These are phyloP conservation scores for Zygotorulaspora mrakii DNA, from an alignment of 1,139 yeast genomes.

Conservation along the genomic window DNA sequence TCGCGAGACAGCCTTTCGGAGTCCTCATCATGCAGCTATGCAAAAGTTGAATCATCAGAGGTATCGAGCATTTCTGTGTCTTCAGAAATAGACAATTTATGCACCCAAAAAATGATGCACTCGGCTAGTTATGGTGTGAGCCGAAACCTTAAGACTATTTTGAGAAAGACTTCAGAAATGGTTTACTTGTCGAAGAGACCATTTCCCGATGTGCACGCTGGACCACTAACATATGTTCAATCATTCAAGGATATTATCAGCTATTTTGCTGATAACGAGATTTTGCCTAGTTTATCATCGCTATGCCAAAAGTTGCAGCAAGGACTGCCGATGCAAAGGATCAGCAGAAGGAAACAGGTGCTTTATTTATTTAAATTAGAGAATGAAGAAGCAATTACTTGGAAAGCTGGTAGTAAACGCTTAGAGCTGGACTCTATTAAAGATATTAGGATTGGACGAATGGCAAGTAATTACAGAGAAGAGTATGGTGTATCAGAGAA, in stretches of 20 bases:
- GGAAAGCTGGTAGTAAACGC: constrained; percentile 32
- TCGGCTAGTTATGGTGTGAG: constrained; percentile 6
- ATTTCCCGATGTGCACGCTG: constrained; percentile 14
- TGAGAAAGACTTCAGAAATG: constrained; percentile 19
- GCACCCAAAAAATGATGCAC: neutral
- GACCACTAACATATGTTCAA: constrained; percentile 28
- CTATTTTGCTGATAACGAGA: constrained; percentile 10
- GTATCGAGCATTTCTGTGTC: neutral
- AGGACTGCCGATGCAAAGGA: constrained; percentile 29
- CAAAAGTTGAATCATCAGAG: neutral
- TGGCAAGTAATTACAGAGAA: constrained; percentile 80
- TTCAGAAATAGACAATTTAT: neutral
- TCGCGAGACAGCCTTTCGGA: neutral
- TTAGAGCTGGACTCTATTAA: constrained; percentile 69
- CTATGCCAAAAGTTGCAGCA: constrained; percentile 12
- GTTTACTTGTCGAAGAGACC: constrained; percentile 13
- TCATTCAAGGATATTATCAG: constrained; percentile 19
- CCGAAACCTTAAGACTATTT: constrained; percentile 14
- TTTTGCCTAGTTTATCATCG: constrained; percentile 7
- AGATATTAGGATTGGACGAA: constrained; percentile 60
- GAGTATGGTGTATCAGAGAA: constrained; percentile 72
- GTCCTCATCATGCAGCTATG: neutral
- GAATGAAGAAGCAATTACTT: constrained; percentile 24
- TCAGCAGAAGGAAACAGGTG: constrained; percentile 32
- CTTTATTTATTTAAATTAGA: constrained; percentile 25